Conservation (phyloP, 495 filamentous ascomycete species). For the Penicillium flavigenum region DNA sequence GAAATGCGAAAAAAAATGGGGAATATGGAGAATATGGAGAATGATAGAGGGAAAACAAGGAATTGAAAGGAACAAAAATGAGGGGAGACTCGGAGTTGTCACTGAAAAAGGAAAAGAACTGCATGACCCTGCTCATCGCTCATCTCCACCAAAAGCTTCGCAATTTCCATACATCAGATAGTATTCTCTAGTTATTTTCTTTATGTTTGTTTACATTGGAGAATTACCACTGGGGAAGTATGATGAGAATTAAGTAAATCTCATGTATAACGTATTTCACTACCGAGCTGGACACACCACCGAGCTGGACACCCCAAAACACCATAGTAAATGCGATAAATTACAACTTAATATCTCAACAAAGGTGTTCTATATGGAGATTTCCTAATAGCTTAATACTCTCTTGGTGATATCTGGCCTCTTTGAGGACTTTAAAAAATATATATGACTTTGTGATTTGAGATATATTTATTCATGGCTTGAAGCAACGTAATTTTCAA, state of each 20-base stretch:
- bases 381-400: too few species aligned
- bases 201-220: background rate
- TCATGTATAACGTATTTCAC: too few species aligned
- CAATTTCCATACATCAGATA: background rate
- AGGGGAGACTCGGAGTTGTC: conserved; percentile 7
- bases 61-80: background rate
- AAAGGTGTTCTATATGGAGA: too few species aligned
- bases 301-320: too few species aligned
- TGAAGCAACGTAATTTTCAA: too few species aligned
- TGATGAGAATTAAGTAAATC: background rate
- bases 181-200: background rate
- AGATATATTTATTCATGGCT: too few species aligned
- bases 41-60: background rate
- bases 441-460: too few species aligned
- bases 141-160: background rate
- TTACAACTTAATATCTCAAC: too few species aligned
- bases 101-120: conserved; percentile 5
- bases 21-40: background rate
- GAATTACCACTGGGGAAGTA: background rate
- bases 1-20: background rate
- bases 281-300: too few species aligned
- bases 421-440: too few species aligned
- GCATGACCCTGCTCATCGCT: background rate
- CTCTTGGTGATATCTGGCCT: too few species aligned
- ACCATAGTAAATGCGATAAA: too few species aligned